Base-by-base conservation (phyloP, 129 eudicot species). In the Lactuca sativa region DNA sequence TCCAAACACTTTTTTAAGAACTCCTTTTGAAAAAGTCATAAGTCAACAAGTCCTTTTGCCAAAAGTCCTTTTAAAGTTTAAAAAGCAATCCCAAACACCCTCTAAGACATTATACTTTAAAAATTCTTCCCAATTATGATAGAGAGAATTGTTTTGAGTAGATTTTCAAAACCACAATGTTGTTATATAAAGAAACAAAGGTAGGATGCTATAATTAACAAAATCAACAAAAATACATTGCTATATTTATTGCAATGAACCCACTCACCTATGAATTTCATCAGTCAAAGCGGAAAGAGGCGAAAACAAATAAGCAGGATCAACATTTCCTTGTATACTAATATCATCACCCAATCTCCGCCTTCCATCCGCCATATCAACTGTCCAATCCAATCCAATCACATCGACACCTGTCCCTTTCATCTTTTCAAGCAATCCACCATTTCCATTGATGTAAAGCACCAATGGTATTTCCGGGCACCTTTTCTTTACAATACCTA, bases 361-460 rank as follows among this genome's bases (percentile, higher is more conserved):
- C 83, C 98, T 92, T 67, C 92, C 98, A 86, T 92, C 98, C 9
- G 95, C 96, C 96, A 89, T 92, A 82, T 92, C 96, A 56, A 89
- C 96, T 7, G 98, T 92, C 98, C 98, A 92, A 70, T 92, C 98
- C 71, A 89, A 82, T 67, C 96, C 98, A 73, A 92, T 92, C 67
- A 92, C 98, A 78, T 92, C 98, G 66, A 85, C 98, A 61, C 98
- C 98, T 6, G 90, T 86, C 56, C 75, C 85, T 78, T 82, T 89
- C 98, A 92, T 92, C 80, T 83, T 80, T 77, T 92, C 98, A 44
- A 92, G 96, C 58, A 92, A 83, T 37, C 98, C 98, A 32, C 98
- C 96, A 76, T 92, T 92, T 43, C 98, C 98, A 32, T 92, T 92
- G 14, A 92, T 92, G 74, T 92, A 89, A 64, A 92, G 95, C 51